Evolutionary conservation across 192 early-diverging fungal genomes (phyloP), one percentile per base, ranked within the genome.

Genomic region (Coemansia sp.): DNA sequence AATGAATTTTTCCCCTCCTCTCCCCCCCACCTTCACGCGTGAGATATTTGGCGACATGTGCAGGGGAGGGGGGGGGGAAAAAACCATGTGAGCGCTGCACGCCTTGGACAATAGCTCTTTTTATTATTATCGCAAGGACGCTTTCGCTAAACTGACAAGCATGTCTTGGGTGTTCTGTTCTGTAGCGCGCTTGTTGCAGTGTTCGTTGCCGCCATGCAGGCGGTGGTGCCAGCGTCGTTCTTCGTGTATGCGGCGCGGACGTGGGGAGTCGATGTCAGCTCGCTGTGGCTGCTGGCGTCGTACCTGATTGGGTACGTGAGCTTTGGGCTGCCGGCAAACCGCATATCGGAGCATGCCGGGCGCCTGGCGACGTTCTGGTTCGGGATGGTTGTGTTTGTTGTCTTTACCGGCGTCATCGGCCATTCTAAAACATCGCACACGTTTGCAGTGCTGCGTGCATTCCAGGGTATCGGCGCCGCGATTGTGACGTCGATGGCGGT

Each of bases 221-320:
- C 67, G 4, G 64, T 76, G 5, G 34, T 81, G 0, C 78, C 78
- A 4, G 67, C 67, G 34, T 81, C 78, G 63, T 81, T 81, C 62
- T 81, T 81, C 33, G 61, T 76, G 16, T 73, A 81, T 55, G 78
- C 78, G 0, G 78, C 72, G 36, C 63, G 23, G 36, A 69, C 69
- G 11, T 81, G 78, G 78, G 70, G 70, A 45, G 73, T 81, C 20
- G 63, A 52, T 0, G 73, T 75, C 53, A 81, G 78, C 67, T 81
- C 78, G 53, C 67, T 81, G 56, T 81, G 78, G 78, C 75, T 81
- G 78, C 53, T 63, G 6, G 78, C 73, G 9, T 58, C 78, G n/a
- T 81, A 81, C 20, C 67, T 81, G 33, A 75, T 81, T 36, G 78
- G 78, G 55, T 81, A 81, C 52, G 73, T 81, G 16, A 57, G 60